Evolutionary conservation across 768 basidiomycete genomes (phyloP).

Genomic region (Lyophyllum decastes): DNA sequence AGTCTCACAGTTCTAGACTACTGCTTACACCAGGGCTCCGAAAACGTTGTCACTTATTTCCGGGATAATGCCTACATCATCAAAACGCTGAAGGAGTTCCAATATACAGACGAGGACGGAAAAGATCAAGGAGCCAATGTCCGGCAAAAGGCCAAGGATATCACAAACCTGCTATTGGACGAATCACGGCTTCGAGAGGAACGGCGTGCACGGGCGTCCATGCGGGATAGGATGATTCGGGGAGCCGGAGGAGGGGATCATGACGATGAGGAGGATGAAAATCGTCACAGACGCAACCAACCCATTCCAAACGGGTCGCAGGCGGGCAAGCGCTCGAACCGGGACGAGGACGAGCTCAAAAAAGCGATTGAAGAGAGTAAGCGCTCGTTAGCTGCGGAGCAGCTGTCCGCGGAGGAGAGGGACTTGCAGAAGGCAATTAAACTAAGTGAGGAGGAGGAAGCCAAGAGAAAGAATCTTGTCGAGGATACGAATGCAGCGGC

Average conservation of each 20-base stretch:
- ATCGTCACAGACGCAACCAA: slow-evolving; percentile 33
- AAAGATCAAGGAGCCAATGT: slow-evolving; percentile 99
- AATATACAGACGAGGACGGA: slow-evolving; percentile 91
- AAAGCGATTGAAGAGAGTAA: slow-evolving; percentile 92
- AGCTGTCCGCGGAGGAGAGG: slow-evolving; percentile 72
- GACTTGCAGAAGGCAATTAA: slow-evolving; percentile 83
- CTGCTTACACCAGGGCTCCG: slow-evolving; percentile 92
- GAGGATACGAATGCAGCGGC: slow-evolving; percentile 73
- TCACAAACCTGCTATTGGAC: slow-evolving; percentile 90
- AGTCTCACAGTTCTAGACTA: slow-evolving; percentile 95
- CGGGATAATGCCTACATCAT: slow-evolving; percentile 95
- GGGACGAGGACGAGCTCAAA: slow-evolving; percentile 82
- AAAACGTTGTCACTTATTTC: slow-evolving; percentile 99
- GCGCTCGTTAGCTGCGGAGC: slow-evolving; percentile 68
- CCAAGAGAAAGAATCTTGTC: slow-evolving; percentile 64
- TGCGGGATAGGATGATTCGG: slow-evolving; percentile 93
- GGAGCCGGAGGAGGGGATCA: slow-evolving; percentile 44
- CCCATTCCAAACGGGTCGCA: slow-evolving; percentile 17
- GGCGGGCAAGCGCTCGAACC: slow-evolving; percentile 33
- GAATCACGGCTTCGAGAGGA: slow-evolving; percentile 84
- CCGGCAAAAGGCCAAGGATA: slow-evolving; percentile 96
- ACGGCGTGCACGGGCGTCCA: slow-evolving; percentile 78
- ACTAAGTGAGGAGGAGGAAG: slow-evolving; percentile 91
- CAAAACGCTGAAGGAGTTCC: slow-evolving; percentile 99
- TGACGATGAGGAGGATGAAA: slow-evolving; percentile 45